Base-by-base conservation (phyloP, 768 basidiomycete species). In the Tylopilus sp. region DNA sequence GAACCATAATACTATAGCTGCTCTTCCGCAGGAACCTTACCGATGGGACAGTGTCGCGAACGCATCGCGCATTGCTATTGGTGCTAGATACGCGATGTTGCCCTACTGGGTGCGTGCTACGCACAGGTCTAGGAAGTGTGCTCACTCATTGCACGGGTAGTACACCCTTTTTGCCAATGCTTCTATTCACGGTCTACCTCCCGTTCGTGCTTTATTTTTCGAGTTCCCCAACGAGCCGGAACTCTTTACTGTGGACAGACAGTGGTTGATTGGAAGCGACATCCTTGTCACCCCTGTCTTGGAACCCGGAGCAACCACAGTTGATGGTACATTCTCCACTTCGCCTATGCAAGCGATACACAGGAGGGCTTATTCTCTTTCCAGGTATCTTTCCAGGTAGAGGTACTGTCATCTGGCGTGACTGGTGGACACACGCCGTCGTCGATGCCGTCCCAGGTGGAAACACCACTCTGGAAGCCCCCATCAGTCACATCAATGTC, bases 21-120 rank as follows among this genome's bases (percentile, higher is more conserved):
- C 86, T 6, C 72, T 88, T 25, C 69, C 81, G n/a, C 90, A 91
- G 65, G 88, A 91, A 60, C 87, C 88, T 3, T 91, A 85, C 58
- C 73, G 80, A 38, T 92, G 90, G 88, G 85, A 87, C 48, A 85
- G 82, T 47, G 89, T 91, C 12, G 86, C 86, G 2, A 76, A 83
- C 39, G 85, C 88, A 17, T 82, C 85, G 5, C 78, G 85, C n/a
- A 83, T 74, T 17, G 88, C 86, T 4, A 88, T 91, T 56, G 71
- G 73, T n/a, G 75, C 80, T 28, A 77, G 88, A 33, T 92, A 91
- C 61, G 70, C 82, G 13, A 61, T 91, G 54, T 69, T 91, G 45
- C 87, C 88, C 0, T 90, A 90, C 69, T 91, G 88, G 88, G 86
- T 84, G 52, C 48, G 82, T 69, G 20, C 9, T 23, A 46, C 25